Base-by-base conservation (phyloP, 192 early-diverging fungal genomes). In the Spizellomyces punctatus region DNA sequence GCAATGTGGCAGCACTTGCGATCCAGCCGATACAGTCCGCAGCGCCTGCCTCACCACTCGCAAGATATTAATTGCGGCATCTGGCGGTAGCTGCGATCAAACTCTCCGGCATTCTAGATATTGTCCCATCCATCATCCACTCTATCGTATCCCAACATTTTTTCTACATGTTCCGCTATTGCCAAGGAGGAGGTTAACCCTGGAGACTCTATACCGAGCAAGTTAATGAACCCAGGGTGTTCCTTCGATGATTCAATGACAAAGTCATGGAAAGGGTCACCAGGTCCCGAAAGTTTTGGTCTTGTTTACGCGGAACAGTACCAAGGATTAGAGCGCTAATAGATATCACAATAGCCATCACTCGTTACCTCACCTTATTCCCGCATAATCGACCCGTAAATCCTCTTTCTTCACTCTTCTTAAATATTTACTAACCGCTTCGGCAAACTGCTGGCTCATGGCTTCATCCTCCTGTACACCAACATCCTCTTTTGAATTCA, bases 131-230 rank as follows among this genome's bases (percentile, higher is more conserved):
- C 59, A 27, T 61, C 59, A 6, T 42, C 42, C 42, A 41, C 14
- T 5, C 16, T 41, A 6, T 16, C 36, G 22, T 64, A 64, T 12
- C 52, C 54, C 21, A 76, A 47, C 9, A 70, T 19, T 17, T 27
- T 14, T 27, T 58, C 64, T 12, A 79, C 76, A 69, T 83, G 67
- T 49, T 93, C 88, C 0, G 89, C 93, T 50, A 96, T 94, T 2
- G 93, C 93, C 52, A 94, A 79, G 4, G 90, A 89, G 16, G 88
- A 83, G 3, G 94, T 96, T 61, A 96, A 65, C 0, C 94, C 94
- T 4, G 94, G 94, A 63, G 91, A 93, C 66, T 96, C 94, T 42
- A 96, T 93, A 43, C 94, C 94, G 4, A 89, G 66, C 10, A 94
- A 77, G 52, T 93, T 92, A 52, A 92, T 85, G 77, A 92, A 91